A percentile compares a stretch with the other conserved stretches of the same genome.
Conservation (phyloP, 176 grass and related monocot species). For the Neostapfia colusana region DNA sequence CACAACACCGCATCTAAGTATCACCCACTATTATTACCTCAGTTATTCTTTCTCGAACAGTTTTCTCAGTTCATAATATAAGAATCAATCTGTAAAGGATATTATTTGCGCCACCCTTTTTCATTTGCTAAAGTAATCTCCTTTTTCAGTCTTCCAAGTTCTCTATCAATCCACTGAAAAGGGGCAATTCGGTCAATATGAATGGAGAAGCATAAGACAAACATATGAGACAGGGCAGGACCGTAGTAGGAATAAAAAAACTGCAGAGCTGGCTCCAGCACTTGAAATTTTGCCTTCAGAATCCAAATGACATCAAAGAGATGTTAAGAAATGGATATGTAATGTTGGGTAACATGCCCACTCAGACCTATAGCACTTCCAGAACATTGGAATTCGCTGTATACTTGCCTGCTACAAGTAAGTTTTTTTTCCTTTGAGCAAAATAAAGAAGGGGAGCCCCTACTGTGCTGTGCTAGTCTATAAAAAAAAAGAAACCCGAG, state of each 20-base stretch:
- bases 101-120: conserved; percentile 72
- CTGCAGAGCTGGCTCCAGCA: neutral
- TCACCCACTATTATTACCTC: conserved; percentile 17
- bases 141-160: conserved; percentile 62
- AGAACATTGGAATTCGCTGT: neutral
- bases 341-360: conserved; percentile 15
- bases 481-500: neutral
- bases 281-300: conserved; percentile 14
- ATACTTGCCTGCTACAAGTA: neutral
- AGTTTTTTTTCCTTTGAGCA: neutral
- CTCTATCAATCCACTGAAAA: conserved; percentile 79
- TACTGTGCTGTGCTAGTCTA: neutral
- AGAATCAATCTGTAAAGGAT: conserved; percentile 61
- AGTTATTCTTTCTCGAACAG: neutral
- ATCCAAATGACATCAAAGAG: conserved; percentile 5
- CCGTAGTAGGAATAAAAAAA: conserved; percentile 1
- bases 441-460: neutral
- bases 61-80: conserved; percentile 35
- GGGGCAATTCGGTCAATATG: conserved; percentile 7
- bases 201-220: conserved; percentile 2
- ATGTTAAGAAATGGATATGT: conserved; percentile 24
- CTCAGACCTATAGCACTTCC: neutral
- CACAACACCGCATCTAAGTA: neutral
- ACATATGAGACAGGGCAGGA: conserved; percentile 9
- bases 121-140: conserved; percentile 49